Percentiles rank a stretch among this genome's conserved stretches.
These are phyloP conservation scores for Aspergillus carlsbadensis DNA, from an alignment of 495 filamentous ascomycete species.

Conservation along the genomic window DNA sequence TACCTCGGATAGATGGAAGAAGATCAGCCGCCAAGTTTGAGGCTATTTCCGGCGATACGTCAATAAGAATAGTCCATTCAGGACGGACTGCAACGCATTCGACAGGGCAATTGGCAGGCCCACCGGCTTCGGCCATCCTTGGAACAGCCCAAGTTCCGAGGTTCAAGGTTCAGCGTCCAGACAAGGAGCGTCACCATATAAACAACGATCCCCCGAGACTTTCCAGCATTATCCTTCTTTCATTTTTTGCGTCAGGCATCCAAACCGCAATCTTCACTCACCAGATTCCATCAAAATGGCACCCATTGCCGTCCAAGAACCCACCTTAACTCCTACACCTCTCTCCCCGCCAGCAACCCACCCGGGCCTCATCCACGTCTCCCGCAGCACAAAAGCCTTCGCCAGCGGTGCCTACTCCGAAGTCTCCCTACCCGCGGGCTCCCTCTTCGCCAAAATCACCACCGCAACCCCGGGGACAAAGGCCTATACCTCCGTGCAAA, in stretches of 20 bases:
- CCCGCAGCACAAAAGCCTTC: constrained; percentile 48
- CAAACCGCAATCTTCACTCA: neutral
- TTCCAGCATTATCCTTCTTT: neutral
- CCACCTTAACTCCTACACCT: constrained; percentile 4
- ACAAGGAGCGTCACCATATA: constrained; percentile 1
- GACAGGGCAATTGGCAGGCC: too few relatives aligned
- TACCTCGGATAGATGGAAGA: constrained; percentile 11
- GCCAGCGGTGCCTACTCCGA: constrained; percentile 61
- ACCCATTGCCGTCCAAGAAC: constrained; percentile 20
- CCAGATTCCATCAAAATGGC: constrained; percentile 15
- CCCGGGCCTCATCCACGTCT: constrained; percentile 34
- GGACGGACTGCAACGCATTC: too few relatives aligned
- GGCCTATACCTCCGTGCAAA: constrained; percentile 71
- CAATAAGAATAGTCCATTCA: too few relatives aligned
- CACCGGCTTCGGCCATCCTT: too few relatives aligned
- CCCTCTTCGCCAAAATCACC: constrained; percentile 53
- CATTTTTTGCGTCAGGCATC: neutral
- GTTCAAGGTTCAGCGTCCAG: too few relatives aligned
- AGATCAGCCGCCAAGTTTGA: neutral
- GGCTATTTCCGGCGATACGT: neutral
- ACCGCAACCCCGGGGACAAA: constrained; percentile 55
- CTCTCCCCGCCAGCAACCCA: constrained; percentile 29
- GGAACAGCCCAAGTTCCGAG: too few relatives aligned
- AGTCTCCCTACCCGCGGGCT: constrained; percentile 61
- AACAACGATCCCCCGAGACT: neutral